These are phyloP conservation scores for Acer yangbiense DNA, from an alignment of 345 rosid species.

Conservation along the genomic window DNA sequence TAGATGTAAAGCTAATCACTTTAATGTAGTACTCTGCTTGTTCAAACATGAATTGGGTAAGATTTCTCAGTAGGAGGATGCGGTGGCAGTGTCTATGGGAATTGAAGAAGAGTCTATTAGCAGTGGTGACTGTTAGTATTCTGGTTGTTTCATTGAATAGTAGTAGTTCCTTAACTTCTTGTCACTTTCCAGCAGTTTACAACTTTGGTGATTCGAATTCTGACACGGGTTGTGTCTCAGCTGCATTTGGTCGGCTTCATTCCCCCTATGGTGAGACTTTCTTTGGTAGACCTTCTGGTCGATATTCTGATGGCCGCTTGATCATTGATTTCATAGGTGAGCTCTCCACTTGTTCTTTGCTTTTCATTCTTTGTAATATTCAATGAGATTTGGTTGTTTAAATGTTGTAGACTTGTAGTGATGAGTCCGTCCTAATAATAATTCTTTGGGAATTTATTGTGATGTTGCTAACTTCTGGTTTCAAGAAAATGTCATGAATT, in stretches of 20 bases:
- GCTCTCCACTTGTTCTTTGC: neutral
- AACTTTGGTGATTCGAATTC: slow-evolving; percentile 35
- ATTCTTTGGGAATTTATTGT: no score
- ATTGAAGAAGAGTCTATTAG: slow-evolving; percentile 11
- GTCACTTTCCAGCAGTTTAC: slow-evolving; percentile 26
- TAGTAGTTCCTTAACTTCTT: neutral
- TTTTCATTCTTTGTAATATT: neutral
- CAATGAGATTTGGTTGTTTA: neutral
- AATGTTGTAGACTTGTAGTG: neutral
- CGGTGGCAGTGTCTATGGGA: neutral
- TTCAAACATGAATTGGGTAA: neutral
- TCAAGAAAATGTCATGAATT: neutral
- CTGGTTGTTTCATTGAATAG: slow-evolving; percentile 8
- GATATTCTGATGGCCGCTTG: slow-evolving; percentile 27
- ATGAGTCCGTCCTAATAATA: no score
- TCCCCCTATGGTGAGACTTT: slow-evolving; percentile 25
- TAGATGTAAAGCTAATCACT: no score
- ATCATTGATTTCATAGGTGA: slow-evolving; percentile 34
- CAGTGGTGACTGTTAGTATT: neutral
- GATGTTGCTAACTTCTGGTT: no score
- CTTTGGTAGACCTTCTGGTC: slow-evolving; percentile 25
- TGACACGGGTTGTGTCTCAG: slow-evolving; percentile 28
- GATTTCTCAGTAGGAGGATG: neutral
- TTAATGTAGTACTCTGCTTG: no score
- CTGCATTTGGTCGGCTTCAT: slow-evolving; percentile 12